Percentiles rank a stretch among this genome's conserved stretches.
phyloP scores from a whole-genome alignment of 768 basidiomycete species.

The Leccinum subtestaceum region DNA sequence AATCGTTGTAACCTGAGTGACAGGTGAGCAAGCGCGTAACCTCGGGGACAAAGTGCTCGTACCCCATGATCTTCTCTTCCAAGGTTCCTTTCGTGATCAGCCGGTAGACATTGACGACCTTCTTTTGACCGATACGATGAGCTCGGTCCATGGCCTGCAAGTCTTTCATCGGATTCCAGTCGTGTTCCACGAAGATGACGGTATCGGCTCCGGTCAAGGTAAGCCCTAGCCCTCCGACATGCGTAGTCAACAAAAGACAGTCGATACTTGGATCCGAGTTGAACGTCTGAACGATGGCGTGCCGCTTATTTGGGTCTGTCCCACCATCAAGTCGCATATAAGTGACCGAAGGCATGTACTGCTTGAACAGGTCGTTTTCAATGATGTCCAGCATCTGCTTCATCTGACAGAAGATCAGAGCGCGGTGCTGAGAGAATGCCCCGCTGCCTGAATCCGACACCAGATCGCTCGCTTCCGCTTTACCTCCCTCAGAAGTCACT shows the following conservation, averaged over 20 bases:
- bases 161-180: slow-evolving; percentile 99
- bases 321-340: slow-evolving; percentile 98
- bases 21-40: slow-evolving; percentile 5
- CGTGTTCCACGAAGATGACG: slow-evolving; percentile 98
- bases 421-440: slow-evolving; percentile 91
- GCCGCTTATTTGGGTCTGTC: slow-evolving; percentile 91
- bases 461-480: slow-evolving; percentile 66
- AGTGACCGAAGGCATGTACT: slow-evolving; percentile 90
- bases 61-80: slow-evolving; percentile 99
- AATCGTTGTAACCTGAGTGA: slow-evolving; percentile 85
- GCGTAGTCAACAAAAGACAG: slow-evolving; percentile 91
- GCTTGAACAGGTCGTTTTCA: slow-evolving; percentile 87
- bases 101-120: slow-evolving; percentile 98
- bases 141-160: slow-evolving; percentile 99
- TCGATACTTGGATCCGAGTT: slow-evolving; percentile 98
- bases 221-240: slow-evolving; percentile 93
- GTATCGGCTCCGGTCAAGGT: slow-evolving; percentile 98
- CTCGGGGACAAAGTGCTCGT: slow-evolving; percentile 26
- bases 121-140: slow-evolving; percentile 97
- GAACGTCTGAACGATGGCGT: slow-evolving; percentile 97
- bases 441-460: slow-evolving; percentile 45
- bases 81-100: slow-evolving; percentile 95
- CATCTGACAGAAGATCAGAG: slow-evolving; percentile 98
- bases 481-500: slow-evolving; percentile 50
- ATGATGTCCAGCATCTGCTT: slow-evolving; percentile 99